phyloP scores from a whole-genome alignment of 148 eudicot genomes.

The Rhododendron molle region DNA sequence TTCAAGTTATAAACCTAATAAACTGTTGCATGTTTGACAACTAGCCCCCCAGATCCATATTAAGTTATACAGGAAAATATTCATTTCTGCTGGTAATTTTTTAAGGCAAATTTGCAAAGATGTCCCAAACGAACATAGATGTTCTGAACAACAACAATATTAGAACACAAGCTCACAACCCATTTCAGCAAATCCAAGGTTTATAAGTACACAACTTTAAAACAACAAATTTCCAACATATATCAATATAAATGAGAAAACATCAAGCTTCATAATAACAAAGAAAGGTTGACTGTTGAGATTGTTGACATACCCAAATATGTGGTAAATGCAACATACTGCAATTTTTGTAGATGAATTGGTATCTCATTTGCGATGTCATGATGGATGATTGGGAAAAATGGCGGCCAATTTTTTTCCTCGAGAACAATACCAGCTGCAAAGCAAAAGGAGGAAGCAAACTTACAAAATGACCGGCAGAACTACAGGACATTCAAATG shows the following conservation, averaged over 20 bases:
- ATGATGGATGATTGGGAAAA: slow-evolving; percentile 19
- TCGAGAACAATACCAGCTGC: slow-evolving; percentile 17
- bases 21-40: neutral
- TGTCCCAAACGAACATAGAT: neutral
- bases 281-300: neutral
- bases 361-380: slow-evolving; percentile 19
- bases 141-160: neutral
- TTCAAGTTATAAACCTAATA: neutral
- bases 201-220: neutral
- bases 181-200: neutral
- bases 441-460: slow-evolving; percentile 4
- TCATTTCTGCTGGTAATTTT: neutral
- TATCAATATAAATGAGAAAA: neutral
- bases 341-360: slow-evolving; percentile 16
- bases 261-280: neutral
- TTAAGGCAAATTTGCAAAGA: neutral
- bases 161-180: neutral
- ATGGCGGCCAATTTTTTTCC: slow-evolving; percentile 18
- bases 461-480: neutral
- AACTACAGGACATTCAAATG: neutral
- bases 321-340: slow-evolving; percentile 15
- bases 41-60: neutral
- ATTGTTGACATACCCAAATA: slow-evolving; percentile 9
- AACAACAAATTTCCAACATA: neutral
- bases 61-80: neutral